A percentile compares a stretch with the other conserved stretches of the same genome.
These are phyloP conservation scores for Entomortierella chlamydospora DNA, from an alignment of 192 early-diverging fungal genomes.

Conservation along the genomic window DNA sequence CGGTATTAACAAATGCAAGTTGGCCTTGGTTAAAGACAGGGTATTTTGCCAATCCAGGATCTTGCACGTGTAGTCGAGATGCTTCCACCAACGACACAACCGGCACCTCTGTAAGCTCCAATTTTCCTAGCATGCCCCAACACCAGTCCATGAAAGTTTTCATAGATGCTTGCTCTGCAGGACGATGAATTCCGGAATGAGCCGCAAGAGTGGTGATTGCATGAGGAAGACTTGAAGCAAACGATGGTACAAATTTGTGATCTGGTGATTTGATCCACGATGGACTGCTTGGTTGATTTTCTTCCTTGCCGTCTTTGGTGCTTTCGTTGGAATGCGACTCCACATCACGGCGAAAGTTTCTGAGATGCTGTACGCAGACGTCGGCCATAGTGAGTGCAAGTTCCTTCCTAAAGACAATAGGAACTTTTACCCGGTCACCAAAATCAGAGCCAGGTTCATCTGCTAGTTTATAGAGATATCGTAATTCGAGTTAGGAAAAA, in stretches of 20 bases:
- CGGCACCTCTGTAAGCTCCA: conserved; percentile 46
- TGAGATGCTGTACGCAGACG: conserved; percentile 20
- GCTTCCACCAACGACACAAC: conserved; percentile 12
- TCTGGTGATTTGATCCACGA: conserved; percentile 20
- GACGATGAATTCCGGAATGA: conserved; percentile 40
- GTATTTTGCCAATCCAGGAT: conserved; percentile 42
- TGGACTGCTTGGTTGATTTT: not conserved
- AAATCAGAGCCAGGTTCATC: not conserved
- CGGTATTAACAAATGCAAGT: conserved; percentile 45
- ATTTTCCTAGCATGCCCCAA: conserved; percentile 46
- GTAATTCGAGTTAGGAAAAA: not conserved
- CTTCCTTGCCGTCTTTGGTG: not conserved
- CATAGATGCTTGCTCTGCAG: conserved; percentile 26
- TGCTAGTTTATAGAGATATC: too few relatives aligned
- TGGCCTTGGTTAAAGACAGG: conserved; percentile 45
- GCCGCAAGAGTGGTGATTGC: conserved; percentile 38
- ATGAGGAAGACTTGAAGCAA: conserved; percentile 40
- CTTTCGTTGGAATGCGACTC: not conserved
- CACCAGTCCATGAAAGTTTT: conserved; percentile 59
- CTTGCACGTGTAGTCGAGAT: conserved; percentile 33
- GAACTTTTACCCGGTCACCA: not conserved
- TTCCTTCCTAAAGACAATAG: conserved; percentile 15
- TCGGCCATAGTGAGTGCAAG: conserved; percentile 26
- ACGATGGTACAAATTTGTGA: conserved; percentile 5
- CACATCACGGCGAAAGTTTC: not conserved